Base-by-base conservation (phyloP, 2,329 filamentous ascomycete species). In the Calonectria hawksworthii region DNA sequence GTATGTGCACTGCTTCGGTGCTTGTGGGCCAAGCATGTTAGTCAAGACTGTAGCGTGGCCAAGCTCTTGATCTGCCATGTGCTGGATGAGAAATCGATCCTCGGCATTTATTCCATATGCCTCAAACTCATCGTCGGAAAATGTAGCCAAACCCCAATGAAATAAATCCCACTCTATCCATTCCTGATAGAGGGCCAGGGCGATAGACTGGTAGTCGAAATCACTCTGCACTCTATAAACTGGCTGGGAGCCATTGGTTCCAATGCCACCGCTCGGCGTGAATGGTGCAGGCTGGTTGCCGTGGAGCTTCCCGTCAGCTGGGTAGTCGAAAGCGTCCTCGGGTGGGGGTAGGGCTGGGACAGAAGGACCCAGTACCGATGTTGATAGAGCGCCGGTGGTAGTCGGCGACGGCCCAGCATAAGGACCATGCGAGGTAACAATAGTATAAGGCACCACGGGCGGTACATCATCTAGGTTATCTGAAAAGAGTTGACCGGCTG, bases 101-200 rank as follows among this genome's bases (percentile, higher is more conserved):
- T 94, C 91, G 14, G 92, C 88, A 9, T 87, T 93, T 18, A 98
- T 86, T 2, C 94, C 94, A 32, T 90, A 92, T 2, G 88, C 90
- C 9, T 91, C 87, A 78, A 96, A 97, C 21, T 97, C 93, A 38
- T 91, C 88, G 0, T 88, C 90, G 1, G 91, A 92, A 84, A 95
- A 97, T 0, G 88, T 90, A 0, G 90, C 91, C 4, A 97, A 89
- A 18, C 93, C 94, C 82, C 94, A 92, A 83, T 94, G 92, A 89
- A 97, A 97, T 18, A 95, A 89, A 82, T 97, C 95, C 1, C 97
- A 88, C 85, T 97, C 94, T 69, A 96, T 95, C 90, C 92, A 97
- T 84, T 97, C 95, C 80, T 96, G 93, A 82, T 96, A 96, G 0
- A 96, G 87, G 16, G 90, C 94, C 16, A 97, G 87, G 0, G 92